A percentile compares a stretch with the other conserved stretches of the same genome.
Evolutionary conservation across 192 early-diverging fungal genomes (phyloP).

Genomic region (Podila epicladia): DNA sequence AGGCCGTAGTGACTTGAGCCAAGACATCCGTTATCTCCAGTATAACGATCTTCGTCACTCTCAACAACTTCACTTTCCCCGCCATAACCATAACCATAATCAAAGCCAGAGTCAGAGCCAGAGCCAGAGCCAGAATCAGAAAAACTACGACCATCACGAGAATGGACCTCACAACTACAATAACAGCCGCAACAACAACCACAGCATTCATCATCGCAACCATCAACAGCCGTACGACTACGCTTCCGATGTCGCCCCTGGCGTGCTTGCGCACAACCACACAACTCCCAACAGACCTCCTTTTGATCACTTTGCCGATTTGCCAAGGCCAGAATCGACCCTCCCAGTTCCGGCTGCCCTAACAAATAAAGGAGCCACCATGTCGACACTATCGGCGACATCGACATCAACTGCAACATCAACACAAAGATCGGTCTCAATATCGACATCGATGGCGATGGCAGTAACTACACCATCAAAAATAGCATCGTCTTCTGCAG

Average conservation of each 20-base stretch:
- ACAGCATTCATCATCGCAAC: neutral
- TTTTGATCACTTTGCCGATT: too few relatives aligned
- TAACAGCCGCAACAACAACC: neutral
- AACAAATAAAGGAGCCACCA: neutral
- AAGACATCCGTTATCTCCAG: neutral
- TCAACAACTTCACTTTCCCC: neutral
- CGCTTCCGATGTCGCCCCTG: too few relatives aligned
- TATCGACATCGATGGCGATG: neutral
- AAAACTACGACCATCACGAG: too few relatives aligned
- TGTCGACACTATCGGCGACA: neutral
- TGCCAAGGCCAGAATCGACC: too few relatives aligned
- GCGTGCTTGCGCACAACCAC: too few relatives aligned
- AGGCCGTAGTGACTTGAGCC: neutral
- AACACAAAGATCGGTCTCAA: neutral
- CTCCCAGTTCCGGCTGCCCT: too few relatives aligned
- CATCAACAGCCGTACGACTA: constrained; percentile 1
- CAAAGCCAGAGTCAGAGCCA: too few relatives aligned
- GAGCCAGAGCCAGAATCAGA: too few relatives aligned
- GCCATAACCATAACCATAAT: too few relatives aligned
- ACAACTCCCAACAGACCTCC: too few relatives aligned
- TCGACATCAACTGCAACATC: neutral
- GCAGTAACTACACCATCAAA: neutral
- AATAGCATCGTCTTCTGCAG: neutral
- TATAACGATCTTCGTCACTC: neutral
- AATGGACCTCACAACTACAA: too few relatives aligned